A percentile compares a stretch with the other conserved stretches of the same genome.
Evolutionary conservation across 306 rosid genomes (phyloP).

Genomic region (Prunus padus): DNA sequence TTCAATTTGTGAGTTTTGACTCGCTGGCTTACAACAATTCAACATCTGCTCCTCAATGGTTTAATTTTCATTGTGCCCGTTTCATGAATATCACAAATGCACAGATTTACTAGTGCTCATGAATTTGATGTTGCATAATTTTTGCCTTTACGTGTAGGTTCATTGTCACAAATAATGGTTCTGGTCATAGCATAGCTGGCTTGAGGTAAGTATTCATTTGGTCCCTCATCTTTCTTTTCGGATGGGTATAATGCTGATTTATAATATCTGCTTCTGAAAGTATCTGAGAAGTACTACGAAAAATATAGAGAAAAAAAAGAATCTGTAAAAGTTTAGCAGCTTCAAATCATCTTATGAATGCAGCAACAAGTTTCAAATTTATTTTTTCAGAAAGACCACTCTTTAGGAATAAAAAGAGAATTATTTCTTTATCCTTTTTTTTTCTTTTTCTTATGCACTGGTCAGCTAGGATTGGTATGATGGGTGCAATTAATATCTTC

Average conservation of each 20-base stretch:
- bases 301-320: not conserved
- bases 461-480: constrained; percentile 3
- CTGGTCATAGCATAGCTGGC: constrained; percentile 76
- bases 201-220: constrained; percentile 52
- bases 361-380: not conserved
- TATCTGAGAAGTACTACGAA: not conserved
- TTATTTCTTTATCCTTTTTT: not conserved
- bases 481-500: constrained; percentile 15
- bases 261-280: not conserved
- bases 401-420: not conserved
- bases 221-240: constrained; percentile 6
- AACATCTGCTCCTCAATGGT: not conserved
- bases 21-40: not conserved
- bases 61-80: not conserved
- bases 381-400: constrained; percentile 2
- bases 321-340: not conserved
- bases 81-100: not conserved
- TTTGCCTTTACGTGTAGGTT: constrained; percentile 52
- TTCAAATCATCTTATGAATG: not conserved
- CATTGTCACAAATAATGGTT: constrained; percentile 85
- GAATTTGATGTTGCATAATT: constrained; percentile 6
- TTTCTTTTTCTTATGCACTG: not conserved
- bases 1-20: too few species aligned
- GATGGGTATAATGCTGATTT: not conserved
- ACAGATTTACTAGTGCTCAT: not conserved